Evolutionary conservation across 192 early-diverging fungal species (phyloP).

Genomic region (Bifiguratus adelaidae): DNA sequence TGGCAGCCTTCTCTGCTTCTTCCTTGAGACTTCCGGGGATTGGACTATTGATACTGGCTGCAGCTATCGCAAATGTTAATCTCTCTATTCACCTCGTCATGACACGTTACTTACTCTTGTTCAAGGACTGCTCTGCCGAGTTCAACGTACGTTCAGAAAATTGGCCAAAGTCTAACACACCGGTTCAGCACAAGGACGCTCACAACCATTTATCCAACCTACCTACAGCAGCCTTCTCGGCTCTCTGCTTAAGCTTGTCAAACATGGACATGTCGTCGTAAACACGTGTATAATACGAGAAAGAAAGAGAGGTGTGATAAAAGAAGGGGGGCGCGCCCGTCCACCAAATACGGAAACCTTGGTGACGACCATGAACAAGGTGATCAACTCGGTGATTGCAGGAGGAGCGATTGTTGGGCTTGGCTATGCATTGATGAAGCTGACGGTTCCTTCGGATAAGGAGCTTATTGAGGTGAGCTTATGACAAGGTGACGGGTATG

Average conservation of each 20-base stretch:
- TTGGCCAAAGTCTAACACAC: background rate
- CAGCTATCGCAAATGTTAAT: no score
- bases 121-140: background rate
- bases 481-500: background rate
- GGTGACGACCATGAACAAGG: slow-evolving; percentile 27
- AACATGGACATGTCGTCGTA: no score
- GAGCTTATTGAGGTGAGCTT: slow-evolving; percentile 13
- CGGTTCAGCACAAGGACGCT: slow-evolving; percentile 2
- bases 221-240: slow-evolving; percentile 5
- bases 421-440: slow-evolving; percentile 32
- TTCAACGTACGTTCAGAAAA: background rate
- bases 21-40: slow-evolving; percentile 9
- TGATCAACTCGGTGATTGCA: slow-evolving; percentile 27
- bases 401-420: slow-evolving; percentile 29
- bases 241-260: slow-evolving; percentile 16
- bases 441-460: slow-evolving; percentile 36
- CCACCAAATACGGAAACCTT: no score
- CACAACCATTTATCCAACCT: background rate
- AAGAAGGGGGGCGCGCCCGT: no score
- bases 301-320: no score
- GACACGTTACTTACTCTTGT: background rate
- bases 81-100: no score
- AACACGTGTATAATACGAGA: no score
- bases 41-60: slow-evolving; percentile 12
- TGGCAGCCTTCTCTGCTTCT: slow-evolving; percentile 12